These are phyloP conservation scores for Sinapis alba DNA, from an alignment of 441 rosid species.

Conservation along the genomic window DNA sequence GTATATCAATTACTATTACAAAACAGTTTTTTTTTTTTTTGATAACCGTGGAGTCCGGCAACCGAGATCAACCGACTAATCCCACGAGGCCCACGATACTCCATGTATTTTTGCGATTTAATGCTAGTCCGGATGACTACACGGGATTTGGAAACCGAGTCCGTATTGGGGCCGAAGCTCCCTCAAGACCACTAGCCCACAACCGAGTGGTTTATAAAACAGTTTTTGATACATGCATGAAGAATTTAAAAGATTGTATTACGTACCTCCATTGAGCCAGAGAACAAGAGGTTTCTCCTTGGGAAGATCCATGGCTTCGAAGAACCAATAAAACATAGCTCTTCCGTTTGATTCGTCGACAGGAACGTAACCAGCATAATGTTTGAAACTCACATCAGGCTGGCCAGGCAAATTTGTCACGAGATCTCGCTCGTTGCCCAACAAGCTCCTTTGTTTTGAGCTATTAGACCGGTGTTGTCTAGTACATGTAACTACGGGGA, in stretches of 20 bases:
- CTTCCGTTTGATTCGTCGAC: constrained; percentile 67
- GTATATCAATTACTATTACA: neutral
- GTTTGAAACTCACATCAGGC: constrained; percentile 66
- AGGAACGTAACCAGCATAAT: constrained; percentile 78
- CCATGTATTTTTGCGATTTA: too few relatives aligned
- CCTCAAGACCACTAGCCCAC: too few relatives aligned
- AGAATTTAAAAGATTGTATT: constrained; percentile 9
- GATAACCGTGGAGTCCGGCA: too few relatives aligned
- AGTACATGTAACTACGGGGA: constrained; percentile 32
- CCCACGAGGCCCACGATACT: too few relatives aligned
- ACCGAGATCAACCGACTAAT: too few relatives aligned
- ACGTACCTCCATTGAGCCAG: constrained; percentile 98
- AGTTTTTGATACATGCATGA: constrained; percentile 18
- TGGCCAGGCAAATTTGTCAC: constrained; percentile 78
- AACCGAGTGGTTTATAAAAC: too few relatives aligned
- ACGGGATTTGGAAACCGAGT: too few relatives aligned
- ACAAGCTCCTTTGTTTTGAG: constrained; percentile 28
- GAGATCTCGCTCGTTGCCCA: constrained; percentile 45
- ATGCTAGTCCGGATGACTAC: too few relatives aligned
- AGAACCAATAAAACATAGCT: constrained; percentile 94
- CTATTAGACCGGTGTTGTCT: constrained; percentile 38
- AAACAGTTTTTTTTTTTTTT: neutral
- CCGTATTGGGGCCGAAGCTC: too few relatives aligned
- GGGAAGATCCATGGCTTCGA: constrained; percentile 66
- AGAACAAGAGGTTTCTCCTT: constrained; percentile 81